Percentiles rank a stretch among this genome's conserved stretches.
phyloP scores from a whole-genome alignment of 2,329 filamentous ascomycete species.

The Colletotrichum sp. region DNA sequence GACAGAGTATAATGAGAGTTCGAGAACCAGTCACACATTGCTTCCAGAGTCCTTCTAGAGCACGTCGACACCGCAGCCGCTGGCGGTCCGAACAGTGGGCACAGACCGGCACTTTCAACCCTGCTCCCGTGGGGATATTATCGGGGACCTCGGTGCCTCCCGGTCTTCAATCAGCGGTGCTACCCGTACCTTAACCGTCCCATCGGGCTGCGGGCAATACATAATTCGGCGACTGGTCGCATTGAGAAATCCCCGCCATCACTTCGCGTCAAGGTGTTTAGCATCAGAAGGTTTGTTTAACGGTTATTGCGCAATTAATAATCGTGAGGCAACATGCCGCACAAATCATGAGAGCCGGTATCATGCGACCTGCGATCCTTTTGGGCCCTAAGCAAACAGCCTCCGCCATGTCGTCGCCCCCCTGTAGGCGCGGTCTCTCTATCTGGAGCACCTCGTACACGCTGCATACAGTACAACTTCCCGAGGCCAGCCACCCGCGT shows the following conservation, averaged over 20 bases:
- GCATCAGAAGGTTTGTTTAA: neutral
- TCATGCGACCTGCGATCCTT: neutral
- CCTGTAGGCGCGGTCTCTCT: constrained; percentile 6
- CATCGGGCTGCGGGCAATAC: neutral
- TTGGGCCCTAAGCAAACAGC: neutral
- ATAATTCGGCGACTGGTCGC: neutral
- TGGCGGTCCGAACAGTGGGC: neutral
- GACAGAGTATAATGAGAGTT: neutral
- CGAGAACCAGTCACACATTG: neutral
- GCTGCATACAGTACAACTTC: constrained; percentile 12
- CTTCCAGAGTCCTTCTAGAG: neutral
- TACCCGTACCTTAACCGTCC: neutral
- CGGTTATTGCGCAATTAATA: constrained; percentile 12
- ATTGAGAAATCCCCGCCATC: neutral
- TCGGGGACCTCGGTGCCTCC: neutral
- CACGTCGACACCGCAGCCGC: neutral
- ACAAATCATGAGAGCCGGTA: neutral
- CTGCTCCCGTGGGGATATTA: neutral
- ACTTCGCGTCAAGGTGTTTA: neutral
- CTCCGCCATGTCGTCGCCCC: neutral
- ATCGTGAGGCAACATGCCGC: neutral
- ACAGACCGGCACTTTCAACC: neutral
- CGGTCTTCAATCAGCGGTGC: neutral
- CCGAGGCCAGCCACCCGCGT: neutral
- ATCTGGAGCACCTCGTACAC: constrained; percentile 10